Base-by-base conservation (phyloP, 192 early-diverging fungal species). In the Lobosporangium transversale region DNA sequence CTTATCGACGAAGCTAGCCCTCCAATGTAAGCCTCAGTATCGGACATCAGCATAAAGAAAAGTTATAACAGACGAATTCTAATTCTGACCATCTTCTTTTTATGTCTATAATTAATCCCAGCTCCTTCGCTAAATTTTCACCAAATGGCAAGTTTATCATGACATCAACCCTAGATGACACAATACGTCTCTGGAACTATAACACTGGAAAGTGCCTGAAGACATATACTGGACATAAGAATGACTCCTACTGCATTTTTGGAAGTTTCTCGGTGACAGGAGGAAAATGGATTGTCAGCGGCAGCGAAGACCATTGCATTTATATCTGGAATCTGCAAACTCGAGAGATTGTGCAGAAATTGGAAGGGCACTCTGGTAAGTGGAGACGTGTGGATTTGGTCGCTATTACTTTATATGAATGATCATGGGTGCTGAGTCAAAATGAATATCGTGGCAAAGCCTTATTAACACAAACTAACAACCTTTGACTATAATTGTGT, bases 61-160 rank as follows among this genome's bases (percentile, higher is more conserved):
- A n/a, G n/a, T n/a, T n/a, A n/a, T n/a, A n/a, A n/a, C n/a, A n/a
- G n/a, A n/a, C n/a, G n/a, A n/a, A n/a, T n/a, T n/a, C n/a, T n/a
- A n/a, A n/a, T n/a, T n/a, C n/a, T 53, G 9, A 7, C 8, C 6
- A 8, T 24, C 18, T 23, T 58, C 12, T 42, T 21, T 44, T 27
- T 30, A 23, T 61, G 3, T n/a, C 31, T n/a, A n/a, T n/a, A n/a
- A n/a, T n/a, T n/a, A n/a, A n/a, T 33, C 37, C 31, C 52, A 91
- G 88, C 4, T 90, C 94, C 5, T 96, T 93, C 85, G 94, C 94
- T 18, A 95, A 94, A 76, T 98, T 98, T 79, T 97, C 95, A 36
- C 97, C 97, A 32, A 98, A 99, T 78, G 94, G 96, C 55, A 97
- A 98, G 84, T 99, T 94, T 67, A 94, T 99, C 61, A 84, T 99